phyloP scores from a whole-genome alignment of 1,139 yeast species.

The Magnusiomyces fungicola region DNA sequence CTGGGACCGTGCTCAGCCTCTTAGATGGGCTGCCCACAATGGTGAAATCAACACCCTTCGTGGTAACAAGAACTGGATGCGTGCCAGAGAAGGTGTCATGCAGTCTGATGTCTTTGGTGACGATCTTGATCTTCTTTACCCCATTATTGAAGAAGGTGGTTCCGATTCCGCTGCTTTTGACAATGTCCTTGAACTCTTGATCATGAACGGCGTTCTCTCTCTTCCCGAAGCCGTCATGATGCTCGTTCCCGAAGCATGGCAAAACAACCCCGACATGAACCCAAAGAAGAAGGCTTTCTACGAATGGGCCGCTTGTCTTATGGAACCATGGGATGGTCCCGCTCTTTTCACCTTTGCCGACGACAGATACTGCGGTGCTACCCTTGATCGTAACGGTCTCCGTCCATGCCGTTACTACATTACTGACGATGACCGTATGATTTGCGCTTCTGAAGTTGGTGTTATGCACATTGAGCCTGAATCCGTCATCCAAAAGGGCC shows the following conservation, averaged over 20 bases:
- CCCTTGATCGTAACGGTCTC: constrained; percentile 92
- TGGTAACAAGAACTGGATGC: constrained; percentile 99
- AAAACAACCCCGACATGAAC: constrained; percentile 77
- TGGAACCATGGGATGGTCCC: constrained; percentile 99
- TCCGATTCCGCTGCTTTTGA: constrained; percentile 99
- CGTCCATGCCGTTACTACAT: constrained; percentile 98
- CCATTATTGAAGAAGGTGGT: constrained; percentile 97
- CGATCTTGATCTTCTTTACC: constrained; percentile 82
- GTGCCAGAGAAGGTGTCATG: constrained; percentile 98
- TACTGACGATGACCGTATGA: constrained; percentile 90
- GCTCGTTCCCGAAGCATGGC: constrained; percentile 98
- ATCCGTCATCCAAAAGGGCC: constrained; percentile 78
- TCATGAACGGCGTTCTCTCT: constrained; percentile 83
- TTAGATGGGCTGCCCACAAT: constrained; percentile 96
- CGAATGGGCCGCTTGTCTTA: constrained; percentile 98
- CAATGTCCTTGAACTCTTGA: constrained; percentile 85
- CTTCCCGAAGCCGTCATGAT: constrained; percentile 97
- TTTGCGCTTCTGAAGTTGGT: constrained; percentile 98
- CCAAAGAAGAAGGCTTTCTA: constrained; percentile 89
- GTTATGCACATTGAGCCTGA: constrained; percentile 85
- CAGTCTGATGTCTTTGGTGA: constrained; percentile 80
- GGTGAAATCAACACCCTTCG: constrained; percentile 97
- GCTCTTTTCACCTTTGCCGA: constrained; percentile 95
- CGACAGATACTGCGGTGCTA: constrained; percentile 97
- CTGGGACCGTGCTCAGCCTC: constrained; percentile 99